A percentile compares a stretch with the other conserved stretches of the same genome.
Conservation (phyloP, 768 basidiomycete genomes). For the Hebeloma cylindrosporum region DNA sequence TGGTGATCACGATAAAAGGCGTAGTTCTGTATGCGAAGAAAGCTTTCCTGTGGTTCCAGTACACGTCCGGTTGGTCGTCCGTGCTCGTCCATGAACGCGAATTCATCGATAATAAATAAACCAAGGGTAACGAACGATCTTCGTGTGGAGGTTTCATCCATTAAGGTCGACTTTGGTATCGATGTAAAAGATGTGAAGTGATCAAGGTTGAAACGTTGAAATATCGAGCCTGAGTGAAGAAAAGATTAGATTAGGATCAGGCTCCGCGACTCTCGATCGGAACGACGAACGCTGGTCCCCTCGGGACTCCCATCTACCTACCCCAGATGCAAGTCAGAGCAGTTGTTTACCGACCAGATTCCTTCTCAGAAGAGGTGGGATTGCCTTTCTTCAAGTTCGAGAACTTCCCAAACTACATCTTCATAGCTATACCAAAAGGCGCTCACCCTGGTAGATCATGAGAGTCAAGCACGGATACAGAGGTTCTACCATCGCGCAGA, state of each 20-base stretch:
- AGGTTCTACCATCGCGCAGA: slow-evolving; percentile 73
- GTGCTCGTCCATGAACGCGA: slow-evolving; percentile 57
- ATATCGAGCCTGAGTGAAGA: slow-evolving; percentile 1
- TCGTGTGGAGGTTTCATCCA: background rate
- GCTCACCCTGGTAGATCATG: slow-evolving; percentile 56
- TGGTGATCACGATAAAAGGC: slow-evolving; percentile 7
- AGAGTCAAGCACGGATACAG: slow-evolving; percentile 55
- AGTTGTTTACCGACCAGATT: slow-evolving; percentile 40
- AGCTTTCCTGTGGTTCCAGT: slow-evolving; percentile 50
- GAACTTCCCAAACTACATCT: slow-evolving; percentile 7
- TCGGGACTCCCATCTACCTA: slow-evolving; percentile 9
- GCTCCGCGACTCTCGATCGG: background rate
- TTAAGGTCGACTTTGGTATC: background rate
- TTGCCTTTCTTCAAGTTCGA: background rate
- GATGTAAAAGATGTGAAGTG: background rate
- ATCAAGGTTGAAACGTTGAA: background rate
- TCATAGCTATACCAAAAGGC: slow-evolving; percentile 64
- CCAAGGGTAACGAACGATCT: slow-evolving; percentile 66
- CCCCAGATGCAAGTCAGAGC: slow-evolving; percentile 44
- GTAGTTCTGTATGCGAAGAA: background rate
- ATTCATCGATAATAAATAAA: slow-evolving; percentile 89
- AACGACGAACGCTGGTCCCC: background rate
- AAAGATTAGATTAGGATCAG: background rate
- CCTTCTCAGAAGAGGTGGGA: slow-evolving; percentile 44
- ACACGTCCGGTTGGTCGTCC: slow-evolving; percentile 51